Evolutionary conservation across 805 yeast genomes (phyloP).

Genomic region (Lachancea fermentati): DNA sequence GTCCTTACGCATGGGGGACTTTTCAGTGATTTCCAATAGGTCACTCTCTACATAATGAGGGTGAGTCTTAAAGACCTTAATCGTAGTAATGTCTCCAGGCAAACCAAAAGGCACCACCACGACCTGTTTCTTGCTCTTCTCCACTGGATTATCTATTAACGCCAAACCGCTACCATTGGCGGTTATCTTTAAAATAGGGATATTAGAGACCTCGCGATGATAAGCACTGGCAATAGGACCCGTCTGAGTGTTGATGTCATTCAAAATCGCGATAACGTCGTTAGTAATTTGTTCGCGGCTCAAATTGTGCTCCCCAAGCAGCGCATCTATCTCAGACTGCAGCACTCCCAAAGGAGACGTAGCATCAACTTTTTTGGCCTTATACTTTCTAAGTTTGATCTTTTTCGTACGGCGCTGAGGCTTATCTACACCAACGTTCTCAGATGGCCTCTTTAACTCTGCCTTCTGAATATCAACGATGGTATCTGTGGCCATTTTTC

Average conservation of each 20-base stretch:
- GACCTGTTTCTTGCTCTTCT: constrained; percentile 43
- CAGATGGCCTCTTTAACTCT: no score
- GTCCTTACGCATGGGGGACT: constrained; percentile 46
- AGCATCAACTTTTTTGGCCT: constrained; percentile 59
- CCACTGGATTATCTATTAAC: constrained; percentile 55
- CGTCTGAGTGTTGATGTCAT: constrained; percentile 42
- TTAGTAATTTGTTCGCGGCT: constrained; percentile 46
- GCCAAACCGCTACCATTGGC: constrained; percentile 90
- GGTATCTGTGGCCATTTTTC: no score
- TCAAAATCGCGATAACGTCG: constrained; percentile 60
- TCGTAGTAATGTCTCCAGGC: constrained; percentile 74
- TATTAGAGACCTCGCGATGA: constrained; percentile 55
- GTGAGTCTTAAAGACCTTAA: constrained; percentile 73
- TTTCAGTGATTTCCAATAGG: constrained; percentile 45
- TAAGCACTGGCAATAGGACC: constrained; percentile 37
- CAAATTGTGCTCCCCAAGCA: constrained; percentile 41
- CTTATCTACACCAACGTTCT: no score
- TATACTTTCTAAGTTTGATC: constrained; percentile 47
- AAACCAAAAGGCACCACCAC: constrained; percentile 80
- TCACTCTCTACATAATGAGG: constrained; percentile 73
- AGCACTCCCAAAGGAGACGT: constrained; percentile 80
- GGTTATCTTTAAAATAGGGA: constrained; percentile 51
- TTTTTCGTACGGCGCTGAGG: constrained; percentile 22
- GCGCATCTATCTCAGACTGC: constrained; percentile 60
- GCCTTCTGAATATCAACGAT: no score